Percentiles rank a stretch among this genome's conserved stretches.
Evolutionary conservation across 1,284 basidiomycete genomes (phyloP).

Genomic region (Pulveroboletus sp.): DNA sequence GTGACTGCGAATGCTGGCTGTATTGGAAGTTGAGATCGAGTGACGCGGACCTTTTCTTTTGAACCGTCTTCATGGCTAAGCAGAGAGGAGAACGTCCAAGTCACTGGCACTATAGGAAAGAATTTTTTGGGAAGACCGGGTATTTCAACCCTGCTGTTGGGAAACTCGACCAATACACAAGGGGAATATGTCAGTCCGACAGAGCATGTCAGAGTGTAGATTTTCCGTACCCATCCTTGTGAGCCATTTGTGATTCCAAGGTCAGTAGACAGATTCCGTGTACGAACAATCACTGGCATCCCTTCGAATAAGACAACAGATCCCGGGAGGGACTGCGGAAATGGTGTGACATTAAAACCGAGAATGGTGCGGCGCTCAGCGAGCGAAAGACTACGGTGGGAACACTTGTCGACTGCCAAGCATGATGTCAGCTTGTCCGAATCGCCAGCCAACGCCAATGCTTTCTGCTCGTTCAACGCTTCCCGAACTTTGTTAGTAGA

Average conservation of each 20-base stretch:
- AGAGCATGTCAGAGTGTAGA: background rate
- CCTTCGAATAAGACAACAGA: conserved; percentile 17
- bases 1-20: background rate
- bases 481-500: background rate
- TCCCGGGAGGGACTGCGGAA: conserved; percentile 6
- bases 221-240: conserved; percentile 16
- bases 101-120: background rate
- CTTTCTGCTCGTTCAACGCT: background rate
- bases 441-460: too few species aligned
- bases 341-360: too few species aligned
- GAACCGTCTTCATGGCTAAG: background rate
- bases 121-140: background rate
- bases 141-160: background rate
- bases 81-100: background rate
- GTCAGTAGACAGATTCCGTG: conserved; percentile 29
- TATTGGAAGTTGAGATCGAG: background rate
- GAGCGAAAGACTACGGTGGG: background rate
- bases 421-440: background rate
- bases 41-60: background rate
- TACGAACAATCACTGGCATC: conserved; percentile 30
- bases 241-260: conserved; percentile 31
- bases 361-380: background rate
- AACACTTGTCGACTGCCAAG: background rate
- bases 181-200: too few species aligned
- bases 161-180: background rate